phyloP scores from a whole-genome alignment of 139 green algal genomes.

The Picochlorum sp. region DNA sequence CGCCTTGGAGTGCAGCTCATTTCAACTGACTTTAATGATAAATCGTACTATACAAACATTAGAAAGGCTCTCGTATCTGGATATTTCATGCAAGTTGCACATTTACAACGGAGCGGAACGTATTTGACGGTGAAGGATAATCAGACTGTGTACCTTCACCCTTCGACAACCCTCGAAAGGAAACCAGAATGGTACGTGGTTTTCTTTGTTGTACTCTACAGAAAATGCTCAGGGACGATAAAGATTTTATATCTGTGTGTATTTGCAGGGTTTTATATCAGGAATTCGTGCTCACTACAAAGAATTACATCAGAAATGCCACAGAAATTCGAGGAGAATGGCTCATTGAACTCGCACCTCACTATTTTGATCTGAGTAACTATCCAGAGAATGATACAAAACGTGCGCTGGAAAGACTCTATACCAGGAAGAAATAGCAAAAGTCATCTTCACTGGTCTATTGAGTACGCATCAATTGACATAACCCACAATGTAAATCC shows the following conservation, averaged over 20 bases:
- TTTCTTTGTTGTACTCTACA: not conserved
- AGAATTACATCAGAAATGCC: slow-evolving; percentile 95
- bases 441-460: not conserved
- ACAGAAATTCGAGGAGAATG: slow-evolving; percentile 92
- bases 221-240: not conserved
- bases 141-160: slow-evolving; percentile 92
- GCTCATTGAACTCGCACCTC: slow-evolving; percentile 87
- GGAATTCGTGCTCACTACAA: slow-evolving; percentile 96
- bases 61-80: slow-evolving; percentile 85
- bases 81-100: slow-evolving; percentile 98
- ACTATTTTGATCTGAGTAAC: slow-evolving; percentile 97
- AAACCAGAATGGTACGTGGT: slow-evolving; percentile 85
- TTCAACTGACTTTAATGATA: slow-evolving; percentile 75
- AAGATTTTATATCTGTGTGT: not conserved
- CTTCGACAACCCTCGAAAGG: slow-evolving; percentile 84
- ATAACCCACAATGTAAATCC: not conserved
- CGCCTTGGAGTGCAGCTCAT: slow-evolving; percentile 66
- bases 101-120: slow-evolving; percentile 79
- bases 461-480: not conserved
- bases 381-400: slow-evolving; percentile 84
- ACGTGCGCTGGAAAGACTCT: slow-evolving; percentile 73
- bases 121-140: slow-evolving; percentile 99
- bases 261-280: slow-evolving; percentile 78
- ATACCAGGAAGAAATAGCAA: slow-evolving; percentile 16
- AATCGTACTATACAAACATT: slow-evolving; percentile 96